Evolutionary conservation across 495 filamentous ascomycete genomes (phyloP), one percentile per base, ranked within the genome.

Genomic region (Neurospora sp.): DNA sequence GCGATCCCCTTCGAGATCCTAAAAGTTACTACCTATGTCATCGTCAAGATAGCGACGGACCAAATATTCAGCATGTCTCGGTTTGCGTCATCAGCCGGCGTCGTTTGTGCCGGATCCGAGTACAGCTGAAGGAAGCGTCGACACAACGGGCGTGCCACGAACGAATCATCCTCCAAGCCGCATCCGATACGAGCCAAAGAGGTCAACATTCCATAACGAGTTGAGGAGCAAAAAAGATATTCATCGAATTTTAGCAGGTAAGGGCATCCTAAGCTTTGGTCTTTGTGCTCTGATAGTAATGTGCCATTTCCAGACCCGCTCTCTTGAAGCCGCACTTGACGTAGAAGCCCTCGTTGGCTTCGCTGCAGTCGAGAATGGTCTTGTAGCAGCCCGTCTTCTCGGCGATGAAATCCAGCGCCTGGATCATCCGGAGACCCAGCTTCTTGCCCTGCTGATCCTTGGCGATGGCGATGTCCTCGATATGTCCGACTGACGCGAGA

Each of bases 361-460:
- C 86, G 80, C 83, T 86, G 79, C 86, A 88, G 78, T 88, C 86
- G 73, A 85, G 81, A 76, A 89, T 85, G 79, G 91, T 92, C 89
- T 97, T 98, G 82, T 97, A 98, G 84, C 93, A 97, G 35, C 93
- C 94, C 70, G 93, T 91, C 77, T 92, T 87, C 77, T 91, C 88
- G 72, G 93, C 93, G 73, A 98, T 90, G 82, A 87, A 91, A 84
- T 98, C 96, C 78, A 99, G 87, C 5, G 96, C 93, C 85, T 98
- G 92, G 77, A 99, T 98, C 72, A 99, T 90, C 73, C 92, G 88
- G 80, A 97, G 83, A 3, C 96, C 96, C 46, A 99, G 86, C 83
- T 97, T 97, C 88, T 97, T 98, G 72, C 96, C 96, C 82, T 98
- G 96, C 82, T 98, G 94, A 72, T 93, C 91, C 82, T 94, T 92